phyloP scores from a whole-genome alignment of 208 protist species.

The Crithidia expoeki region DNA sequence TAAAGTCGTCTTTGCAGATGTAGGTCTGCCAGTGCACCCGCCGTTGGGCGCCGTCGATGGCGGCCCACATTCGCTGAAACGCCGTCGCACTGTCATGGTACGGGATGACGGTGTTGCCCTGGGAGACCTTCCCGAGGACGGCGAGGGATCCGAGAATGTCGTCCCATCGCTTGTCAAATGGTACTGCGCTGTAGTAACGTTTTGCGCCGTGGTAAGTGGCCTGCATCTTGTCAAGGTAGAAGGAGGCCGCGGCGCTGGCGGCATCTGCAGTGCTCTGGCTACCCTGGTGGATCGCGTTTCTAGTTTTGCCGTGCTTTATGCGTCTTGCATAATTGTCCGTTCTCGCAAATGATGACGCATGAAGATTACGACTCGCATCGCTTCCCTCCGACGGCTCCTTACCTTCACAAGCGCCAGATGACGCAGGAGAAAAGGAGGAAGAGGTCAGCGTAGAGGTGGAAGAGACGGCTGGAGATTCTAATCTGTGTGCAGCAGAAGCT shows the following conservation, averaged over 20 bases:
- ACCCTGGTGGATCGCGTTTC: background rate
- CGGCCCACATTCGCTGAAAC: constrained; percentile 88
- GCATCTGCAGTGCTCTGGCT: background rate
- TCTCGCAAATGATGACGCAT: no score
- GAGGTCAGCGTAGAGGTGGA: background rate
- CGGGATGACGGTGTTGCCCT: constrained; percentile 62
- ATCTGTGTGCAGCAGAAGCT: constrained; percentile 1
- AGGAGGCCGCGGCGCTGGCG: constrained; percentile 15
- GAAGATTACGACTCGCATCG: no score
- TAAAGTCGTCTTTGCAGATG: constrained; percentile 92
- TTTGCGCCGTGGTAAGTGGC: constrained; percentile 24
- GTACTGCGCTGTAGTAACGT: constrained; percentile 41
- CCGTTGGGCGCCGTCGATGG: constrained; percentile 69
- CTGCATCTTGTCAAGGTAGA: constrained; percentile 38
- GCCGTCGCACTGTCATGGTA: constrained; percentile 80
- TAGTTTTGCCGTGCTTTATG: background rate
- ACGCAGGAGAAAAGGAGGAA: background rate
- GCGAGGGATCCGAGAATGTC: constrained; percentile 60
- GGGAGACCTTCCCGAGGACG: constrained; percentile 67
- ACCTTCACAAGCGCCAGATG: no score
- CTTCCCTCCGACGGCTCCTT: no score
- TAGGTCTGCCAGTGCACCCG: constrained; percentile 93
- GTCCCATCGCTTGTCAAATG: constrained; percentile 83
- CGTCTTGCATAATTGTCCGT: background rate
- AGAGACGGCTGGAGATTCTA: background rate